phyloP scores from a whole-genome alignment of 75 land plant genomes.

The Ceratopteris richardii region DNA sequence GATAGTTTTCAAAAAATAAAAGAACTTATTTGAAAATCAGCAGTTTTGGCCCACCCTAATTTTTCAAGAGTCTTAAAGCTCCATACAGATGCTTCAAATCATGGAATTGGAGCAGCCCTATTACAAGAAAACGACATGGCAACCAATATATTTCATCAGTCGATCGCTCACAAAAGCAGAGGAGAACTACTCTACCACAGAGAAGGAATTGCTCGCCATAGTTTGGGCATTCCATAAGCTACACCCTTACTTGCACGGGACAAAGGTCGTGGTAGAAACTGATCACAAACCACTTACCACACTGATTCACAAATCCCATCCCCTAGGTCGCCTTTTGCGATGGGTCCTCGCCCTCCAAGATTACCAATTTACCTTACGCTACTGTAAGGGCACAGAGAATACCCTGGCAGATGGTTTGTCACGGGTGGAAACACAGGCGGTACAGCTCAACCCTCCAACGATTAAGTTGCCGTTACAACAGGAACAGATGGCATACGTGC shows the following conservation, averaged over 20 bases:
- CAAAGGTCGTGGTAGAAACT: neutral
- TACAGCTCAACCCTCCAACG: too few relatives aligned
- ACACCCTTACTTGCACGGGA: slow-evolving; percentile 17
- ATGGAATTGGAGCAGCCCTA: slow-evolving; percentile 18
- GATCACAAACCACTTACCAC: slow-evolving; percentile 11
- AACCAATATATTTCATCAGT: slow-evolving; percentile 24
- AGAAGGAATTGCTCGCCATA: slow-evolving; percentile 18
- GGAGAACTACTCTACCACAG: slow-evolving; percentile 6
- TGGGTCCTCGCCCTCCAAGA: slow-evolving; percentile 7
- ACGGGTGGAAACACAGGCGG: too few relatives aligned
- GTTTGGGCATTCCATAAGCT: slow-evolving; percentile 15
- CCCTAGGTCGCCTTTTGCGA: neutral
- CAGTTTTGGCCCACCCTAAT: slow-evolving; percentile 10
- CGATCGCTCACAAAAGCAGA: slow-evolving; percentile 5
- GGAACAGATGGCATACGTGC: neutral
- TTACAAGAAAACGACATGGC: slow-evolving; percentile 10
- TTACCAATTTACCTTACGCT: neutral
- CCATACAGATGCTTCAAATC: slow-evolving; percentile 25
- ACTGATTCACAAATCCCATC: neutral
- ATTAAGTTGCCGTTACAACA: too few relatives aligned
- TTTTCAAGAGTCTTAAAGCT: slow-evolving; percentile 7
- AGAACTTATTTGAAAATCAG: neutral
- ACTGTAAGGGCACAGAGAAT: too few relatives aligned
- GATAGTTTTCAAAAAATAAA: neutral
- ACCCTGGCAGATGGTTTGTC: neutral